Percentiles rank a stretch among this genome's conserved stretches.
These are phyloP conservation scores for Paecilomyces formosus DNA, from an alignment of 2,329 filamentous ascomycete species.

Conservation along the genomic window DNA sequence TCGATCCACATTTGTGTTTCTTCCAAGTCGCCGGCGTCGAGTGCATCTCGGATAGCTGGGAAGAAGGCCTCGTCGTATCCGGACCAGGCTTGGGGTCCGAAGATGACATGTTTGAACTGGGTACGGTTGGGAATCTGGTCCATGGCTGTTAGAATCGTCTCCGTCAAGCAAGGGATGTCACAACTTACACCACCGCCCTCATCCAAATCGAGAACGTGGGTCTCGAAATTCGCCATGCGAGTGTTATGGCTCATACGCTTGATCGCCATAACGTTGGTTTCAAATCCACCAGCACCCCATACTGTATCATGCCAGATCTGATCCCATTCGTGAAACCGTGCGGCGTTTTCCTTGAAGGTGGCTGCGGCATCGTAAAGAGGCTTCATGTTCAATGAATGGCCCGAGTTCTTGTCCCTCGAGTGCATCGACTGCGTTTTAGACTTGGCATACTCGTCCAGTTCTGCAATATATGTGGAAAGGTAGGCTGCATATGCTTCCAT, in stretches of 20 bases:
- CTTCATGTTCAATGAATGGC: slow-evolving; percentile 43
- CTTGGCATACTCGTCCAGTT: slow-evolving; percentile 59
- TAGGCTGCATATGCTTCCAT: slow-evolving; percentile 63
- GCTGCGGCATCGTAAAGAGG: slow-evolving; percentile 57
- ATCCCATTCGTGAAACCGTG: slow-evolving; percentile 69
- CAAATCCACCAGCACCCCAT: slow-evolving; percentile 65
- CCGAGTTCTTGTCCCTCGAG: not conserved
- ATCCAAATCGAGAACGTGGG: slow-evolving; percentile 69
- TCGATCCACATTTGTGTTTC: slow-evolving; percentile 60
- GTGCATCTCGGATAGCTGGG: slow-evolving; percentile 75
- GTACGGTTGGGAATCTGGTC: slow-evolving; percentile 70
- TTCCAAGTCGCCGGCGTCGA: slow-evolving; percentile 64
- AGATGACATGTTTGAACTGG: slow-evolving; percentile 91
- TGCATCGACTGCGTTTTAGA: slow-evolving; percentile 41
- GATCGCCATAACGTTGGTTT: slow-evolving; percentile 60
- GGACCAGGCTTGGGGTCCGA: slow-evolving; percentile 74
- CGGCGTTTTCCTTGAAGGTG: slow-evolving; percentile 52
- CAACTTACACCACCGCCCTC: slow-evolving; percentile 62
- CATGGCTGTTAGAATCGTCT: slow-evolving; percentile 6
- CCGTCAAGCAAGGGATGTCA: not conserved
- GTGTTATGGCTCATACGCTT: slow-evolving; percentile 70
- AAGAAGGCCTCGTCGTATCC: slow-evolving; percentile 62
- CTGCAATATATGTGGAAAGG: slow-evolving; percentile 57
- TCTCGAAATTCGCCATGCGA: slow-evolving; percentile 74
- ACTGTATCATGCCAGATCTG: slow-evolving; percentile 67